Percentiles rank a stretch among this genome's conserved stretches.
Conservation (phyloP, 495 filamentous ascomycete genomes). For the Hyaloscypha hepaticicola region DNA sequence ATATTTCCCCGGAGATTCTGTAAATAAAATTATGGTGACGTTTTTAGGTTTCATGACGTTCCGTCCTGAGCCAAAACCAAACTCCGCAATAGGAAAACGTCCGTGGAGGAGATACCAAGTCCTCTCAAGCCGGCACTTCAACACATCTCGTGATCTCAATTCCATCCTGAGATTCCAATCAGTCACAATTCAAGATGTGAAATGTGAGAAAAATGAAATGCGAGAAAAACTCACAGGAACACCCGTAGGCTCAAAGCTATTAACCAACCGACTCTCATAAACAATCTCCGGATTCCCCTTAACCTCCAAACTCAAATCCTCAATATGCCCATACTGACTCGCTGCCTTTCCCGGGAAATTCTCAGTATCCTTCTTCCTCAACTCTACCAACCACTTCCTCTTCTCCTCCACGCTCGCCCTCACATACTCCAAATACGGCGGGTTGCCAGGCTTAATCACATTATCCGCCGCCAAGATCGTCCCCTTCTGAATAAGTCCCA, state of each 20-base stretch:
- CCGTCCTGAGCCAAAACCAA: too few species aligned
- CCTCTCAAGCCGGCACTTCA: constrained; percentile 28
- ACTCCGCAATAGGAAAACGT: background rate
- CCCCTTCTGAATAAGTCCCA: constrained; percentile 58
- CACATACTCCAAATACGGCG: constrained; percentile 69
- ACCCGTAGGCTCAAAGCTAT: constrained; percentile 68
- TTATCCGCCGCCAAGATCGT: constrained; percentile 72
- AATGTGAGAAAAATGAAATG: background rate
- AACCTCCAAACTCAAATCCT: constrained; percentile 30
- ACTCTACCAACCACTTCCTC: constrained; percentile 36
- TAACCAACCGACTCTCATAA: constrained; percentile 63
- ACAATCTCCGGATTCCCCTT: constrained; percentile 68
- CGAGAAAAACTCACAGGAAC: constrained; percentile 30
- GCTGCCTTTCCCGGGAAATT: constrained; percentile 7
- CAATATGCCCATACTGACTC: constrained; percentile 26
- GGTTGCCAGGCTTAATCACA: constrained; percentile 71
- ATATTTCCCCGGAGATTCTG: background rate
- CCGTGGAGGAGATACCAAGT: background rate
- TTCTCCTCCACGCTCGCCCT: constrained; percentile 53
- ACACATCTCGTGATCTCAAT: constrained; percentile 70
- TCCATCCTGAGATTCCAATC: constrained; percentile 53
- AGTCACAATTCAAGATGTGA: constrained; percentile 17
- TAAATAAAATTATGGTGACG: background rate
- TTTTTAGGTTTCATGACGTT: background rate
- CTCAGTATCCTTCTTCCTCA: constrained; percentile 37